Base-by-base conservation (phyloP, 1,284 basidiomycete species). In the Trichosporon sp. region DNA sequence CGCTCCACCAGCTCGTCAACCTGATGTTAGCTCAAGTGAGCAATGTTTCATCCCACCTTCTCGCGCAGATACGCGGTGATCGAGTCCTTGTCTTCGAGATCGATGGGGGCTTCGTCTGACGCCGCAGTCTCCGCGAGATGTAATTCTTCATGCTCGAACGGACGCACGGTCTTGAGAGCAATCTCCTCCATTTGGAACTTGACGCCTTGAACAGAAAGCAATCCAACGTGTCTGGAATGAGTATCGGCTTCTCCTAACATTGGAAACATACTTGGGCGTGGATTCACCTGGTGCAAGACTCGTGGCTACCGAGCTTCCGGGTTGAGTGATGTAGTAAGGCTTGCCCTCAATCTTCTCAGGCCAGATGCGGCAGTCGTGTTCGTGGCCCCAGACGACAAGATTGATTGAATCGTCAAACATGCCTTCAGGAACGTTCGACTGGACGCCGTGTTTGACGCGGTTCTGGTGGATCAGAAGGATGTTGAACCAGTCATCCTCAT, bases 351-450 rank as follows among this genome's bases (percentile, higher is more conserved):
- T 95, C 1, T 90, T 87, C 79, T 98, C 93, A 0, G 96, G 96
- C 1, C 89, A 86, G 72, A 98, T 94, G 32, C 94, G 89, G 80
- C 96, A 98, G 82, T 99, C 96, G 81, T 99, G 97, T 82, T 99
- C 97, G 81, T 99, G 97, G 1, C 97, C 96, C 96, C 96, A 99
- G 0, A 99, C 87, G 7, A 99, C 93, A 4, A 99, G 87, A 79
- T 97, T 90, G 70, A 98, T 88, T 76, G 91, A 93, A 79, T 99
- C 94, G 80, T 98, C 96, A 78, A 99, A 99, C 89, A 97, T 93
- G 71, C 92, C 92, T 80, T 99, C 97, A 2, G 96, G 95, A 0
- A 98, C 95, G 31, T 88, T 92, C 76, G 94, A 91, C 80, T 97
- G 93, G 2, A 93, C 93, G 0, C 94, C 94, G 80, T 96, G 96